Evolutionary conservation across 2,329 filamentous ascomycete genomes (phyloP).

Genomic region (Pseudocercospora pini-densiflorae): DNA sequence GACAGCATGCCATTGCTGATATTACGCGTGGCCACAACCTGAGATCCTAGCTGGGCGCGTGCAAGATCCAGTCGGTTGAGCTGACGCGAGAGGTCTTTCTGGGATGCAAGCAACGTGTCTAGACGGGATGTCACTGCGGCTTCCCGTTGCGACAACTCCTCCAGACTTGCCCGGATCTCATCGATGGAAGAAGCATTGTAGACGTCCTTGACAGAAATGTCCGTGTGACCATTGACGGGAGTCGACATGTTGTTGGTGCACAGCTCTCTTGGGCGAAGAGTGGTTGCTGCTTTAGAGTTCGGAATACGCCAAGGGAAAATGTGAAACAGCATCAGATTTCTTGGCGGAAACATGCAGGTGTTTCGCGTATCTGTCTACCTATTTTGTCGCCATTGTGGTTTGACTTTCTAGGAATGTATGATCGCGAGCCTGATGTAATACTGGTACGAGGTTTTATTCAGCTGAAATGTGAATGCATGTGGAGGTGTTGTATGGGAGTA

Average conservation of each 20-base stretch:
- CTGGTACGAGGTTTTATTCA: neutral
- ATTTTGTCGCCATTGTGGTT: too few relatives aligned
- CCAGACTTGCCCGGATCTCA: constrained; percentile 79
- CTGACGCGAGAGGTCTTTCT: constrained; percentile 85
- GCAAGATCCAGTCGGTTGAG: constrained; percentile 86
- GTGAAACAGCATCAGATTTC: neutral
- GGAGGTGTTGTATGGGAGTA: neutral
- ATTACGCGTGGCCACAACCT: constrained; percentile 79
- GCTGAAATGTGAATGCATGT: neutral
- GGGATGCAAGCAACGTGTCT: constrained; percentile 76
- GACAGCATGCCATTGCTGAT: constrained; percentile 92
- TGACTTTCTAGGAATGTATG: too few relatives aligned
- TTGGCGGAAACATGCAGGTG: too few relatives aligned
- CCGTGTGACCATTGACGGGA: constrained; percentile 8
- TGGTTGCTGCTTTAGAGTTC: neutral
- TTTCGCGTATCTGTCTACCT: too few relatives aligned
- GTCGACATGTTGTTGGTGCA: constrained; percentile 15
- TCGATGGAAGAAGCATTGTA: constrained; percentile 74
- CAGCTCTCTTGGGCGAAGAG: neutral
- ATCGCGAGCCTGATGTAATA: too few relatives aligned
- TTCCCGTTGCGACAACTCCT: constrained; percentile 76
- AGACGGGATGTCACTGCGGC: constrained; percentile 73
- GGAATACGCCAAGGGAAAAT: neutral
- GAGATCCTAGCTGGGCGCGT: constrained; percentile 83
- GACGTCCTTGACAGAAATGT: constrained; percentile 46